Base-by-base conservation (phyloP, 2,329 filamentous ascomycete species). In the Botrytis pseudocinerea region DNA sequence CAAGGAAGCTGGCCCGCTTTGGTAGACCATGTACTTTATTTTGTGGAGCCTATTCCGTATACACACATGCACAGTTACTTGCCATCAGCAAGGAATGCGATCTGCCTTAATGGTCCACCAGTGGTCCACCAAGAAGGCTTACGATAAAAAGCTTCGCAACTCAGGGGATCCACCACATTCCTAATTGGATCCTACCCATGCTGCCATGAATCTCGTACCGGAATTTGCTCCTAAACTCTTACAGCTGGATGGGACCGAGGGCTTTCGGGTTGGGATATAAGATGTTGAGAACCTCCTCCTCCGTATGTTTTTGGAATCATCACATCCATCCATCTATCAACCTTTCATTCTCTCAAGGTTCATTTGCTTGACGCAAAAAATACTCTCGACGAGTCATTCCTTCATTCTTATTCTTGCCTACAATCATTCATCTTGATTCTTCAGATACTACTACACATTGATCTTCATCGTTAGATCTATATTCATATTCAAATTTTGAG, bases 301-400 rank as follows among this genome's bases (percentile, higher is more conserved):
- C 51, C 14, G n/a, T 57, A 42, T 9, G 20, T 54, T 48, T 20
- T 22, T 38, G 6, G 4, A 14, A 9, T 42, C 51, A 42, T 40
- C 64, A 7, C 64, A 54, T 40, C 51, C 35, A 7, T 38, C 32
- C 28, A 20, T 38, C 25, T 14, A 54, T n/a, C 46, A 28, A 54
- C 46, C 46, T 68, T 68, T 54, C 64, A 57, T 68, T 68, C 64
- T 22, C 51, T 54, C 5, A 68, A 68, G 64, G 44, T 66, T 38
- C 20, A 40, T 66, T 66, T 51, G 46, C 64, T 66, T 51, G 25
- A 65, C 42, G 62, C 62, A 48, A 28, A 25, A n/a, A n/a, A 40
- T 35, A n/a, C 64, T 68, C 64, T 54, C 12, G 35, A 68, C 64
- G 46, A 68, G 64, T 68, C 51, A 25, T 65, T 35, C n/a, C 7